Percentiles rank a stretch among this genome's conserved stretches.
phyloP scores from a whole-genome alignment of 2,329 filamentous ascomycete species.

The Colletotrichum sp. region DNA sequence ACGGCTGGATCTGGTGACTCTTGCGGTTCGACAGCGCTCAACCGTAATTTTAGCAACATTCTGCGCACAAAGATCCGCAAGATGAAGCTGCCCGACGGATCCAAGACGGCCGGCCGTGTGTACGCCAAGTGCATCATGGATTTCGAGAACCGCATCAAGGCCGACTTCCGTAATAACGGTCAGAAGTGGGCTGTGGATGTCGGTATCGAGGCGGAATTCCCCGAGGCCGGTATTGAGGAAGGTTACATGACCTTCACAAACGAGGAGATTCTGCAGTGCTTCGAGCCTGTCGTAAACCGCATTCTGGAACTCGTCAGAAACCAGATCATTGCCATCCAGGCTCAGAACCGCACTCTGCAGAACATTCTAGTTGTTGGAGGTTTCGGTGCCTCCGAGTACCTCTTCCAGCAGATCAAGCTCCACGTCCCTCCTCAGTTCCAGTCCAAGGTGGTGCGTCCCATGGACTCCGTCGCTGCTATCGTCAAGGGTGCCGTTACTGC shows the following conservation, averaged over 20 bases:
- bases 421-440: conserved; percentile 98
- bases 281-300: conserved; percentile 96
- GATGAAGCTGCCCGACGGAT: conserved; percentile 98
- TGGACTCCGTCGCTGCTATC: conserved; percentile 98
- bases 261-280: conserved; percentile 98
- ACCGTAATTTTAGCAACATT: conserved; percentile 98
- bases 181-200: conserved; percentile 99
- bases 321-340: conserved; percentile 98
- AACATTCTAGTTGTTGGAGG: conserved; percentile 98
- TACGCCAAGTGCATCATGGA: conserved; percentile 99
- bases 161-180: conserved; percentile 98
- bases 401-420: conserved; percentile 99
- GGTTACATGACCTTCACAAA: conserved; percentile 99
- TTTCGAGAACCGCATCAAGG: conserved; percentile 99
- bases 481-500: conserved; percentile 98
- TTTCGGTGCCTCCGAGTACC: conserved; percentile 97
- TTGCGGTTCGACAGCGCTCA: conserved; percentile 96
- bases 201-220: conserved; percentile 97
- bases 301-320: conserved; percentile 96
- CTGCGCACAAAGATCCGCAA: conserved; percentile 96
- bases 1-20: conserved; percentile 97
- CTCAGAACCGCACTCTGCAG: conserved; percentile 91
- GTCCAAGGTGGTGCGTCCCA: conserved; percentile 95
- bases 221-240: conserved; percentile 96
- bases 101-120: conserved; percentile 95